Percentiles rank a stretch among this genome's conserved stretches.
Conservation (phyloP, 2,329 filamentous ascomycete species). For the Botrytis deweyae region DNA sequence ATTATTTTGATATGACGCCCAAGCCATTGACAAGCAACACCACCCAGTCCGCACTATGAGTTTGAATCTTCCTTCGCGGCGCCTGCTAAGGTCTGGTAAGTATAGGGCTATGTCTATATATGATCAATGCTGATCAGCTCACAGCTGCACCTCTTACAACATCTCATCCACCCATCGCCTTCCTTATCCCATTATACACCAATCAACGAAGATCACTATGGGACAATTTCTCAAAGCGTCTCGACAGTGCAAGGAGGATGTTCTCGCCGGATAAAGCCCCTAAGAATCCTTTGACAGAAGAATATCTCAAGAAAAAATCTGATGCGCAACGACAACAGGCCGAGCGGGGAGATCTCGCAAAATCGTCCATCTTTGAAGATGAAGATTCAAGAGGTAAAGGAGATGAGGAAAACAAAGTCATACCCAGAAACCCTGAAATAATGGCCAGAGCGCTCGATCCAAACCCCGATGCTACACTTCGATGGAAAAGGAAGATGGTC, state of each 20-base stretch:
- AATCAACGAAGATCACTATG: constrained; percentile 35
- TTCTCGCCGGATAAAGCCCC: constrained; percentile 23
- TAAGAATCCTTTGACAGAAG: constrained; percentile 60
- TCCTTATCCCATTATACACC: constrained; percentile 31
- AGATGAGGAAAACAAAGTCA: constrained; percentile 22
- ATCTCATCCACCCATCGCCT: constrained; percentile 45
- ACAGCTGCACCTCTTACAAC: constrained; percentile 31
- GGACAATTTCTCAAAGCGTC: constrained; percentile 11
- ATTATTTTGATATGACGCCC: constrained; percentile 19
- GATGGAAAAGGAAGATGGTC: constrained; percentile 83
- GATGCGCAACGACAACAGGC: constrained; percentile 29
- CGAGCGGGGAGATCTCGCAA: constrained; percentile 48
- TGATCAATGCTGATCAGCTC: constrained; percentile 30
- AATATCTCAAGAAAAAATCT: constrained; percentile 47
- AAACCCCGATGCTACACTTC: constrained; percentile 65
- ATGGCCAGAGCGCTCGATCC: constrained; percentile 71
- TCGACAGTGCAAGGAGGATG: constrained; percentile 3
- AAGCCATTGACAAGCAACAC: not conserved
- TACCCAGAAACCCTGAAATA: constrained; percentile 48
- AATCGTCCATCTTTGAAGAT: constrained; percentile 53
- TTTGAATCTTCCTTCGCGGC: constrained; percentile 61
- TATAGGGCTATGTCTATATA: constrained; percentile 23
- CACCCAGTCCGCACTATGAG: constrained; percentile 52
- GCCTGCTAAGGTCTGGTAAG: constrained; percentile 61
- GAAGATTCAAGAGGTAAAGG: constrained; percentile 38